These are phyloP conservation scores for Euphorbia lathyris DNA, from an alignment of 345 rosid species.

Conservation along the genomic window DNA sequence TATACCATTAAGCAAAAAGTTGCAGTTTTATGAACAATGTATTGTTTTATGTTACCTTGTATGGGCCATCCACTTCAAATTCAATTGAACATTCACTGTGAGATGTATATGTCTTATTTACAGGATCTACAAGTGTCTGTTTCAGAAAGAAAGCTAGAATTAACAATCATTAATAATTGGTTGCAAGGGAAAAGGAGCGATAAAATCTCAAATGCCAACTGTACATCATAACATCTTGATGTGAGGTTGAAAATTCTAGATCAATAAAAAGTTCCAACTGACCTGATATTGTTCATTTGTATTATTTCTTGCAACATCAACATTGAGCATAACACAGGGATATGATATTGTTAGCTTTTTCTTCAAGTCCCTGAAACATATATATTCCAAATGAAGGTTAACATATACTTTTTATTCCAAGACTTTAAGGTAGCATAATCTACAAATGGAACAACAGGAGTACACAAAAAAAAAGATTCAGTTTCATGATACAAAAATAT, in stretches of 20 bases:
- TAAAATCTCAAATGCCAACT: no score
- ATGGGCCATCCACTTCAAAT: constrained; percentile 99
- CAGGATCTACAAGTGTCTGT: constrained; percentile 79
- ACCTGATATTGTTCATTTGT: constrained; percentile 99
- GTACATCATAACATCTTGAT: neutral
- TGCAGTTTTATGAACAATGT: constrained; percentile 9
- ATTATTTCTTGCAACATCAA: constrained; percentile 86
- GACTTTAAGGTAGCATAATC: neutral
- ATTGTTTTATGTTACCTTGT: constrained; percentile 60
- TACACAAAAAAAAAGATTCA: neutral
- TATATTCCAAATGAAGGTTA: constrained; percentile 22
- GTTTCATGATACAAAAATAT: neutral
- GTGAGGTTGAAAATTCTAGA: constrained; percentile 2
- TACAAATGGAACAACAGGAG: neutral
- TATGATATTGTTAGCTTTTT: constrained; percentile 87
- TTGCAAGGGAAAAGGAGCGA: neutral
- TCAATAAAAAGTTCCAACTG: constrained; percentile 12
- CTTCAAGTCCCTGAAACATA: constrained; percentile 60
- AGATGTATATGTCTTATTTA: constrained; percentile 65
- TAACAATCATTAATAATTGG: constrained; percentile 6
- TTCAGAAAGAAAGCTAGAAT: constrained; percentile 22
- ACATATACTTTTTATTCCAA: neutral
- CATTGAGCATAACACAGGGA: constrained; percentile 98
- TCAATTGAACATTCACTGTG: constrained; percentile 98
- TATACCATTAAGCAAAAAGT: constrained; percentile 15